phyloP scores from a whole-genome alignment of 257 asterid genomes.

The Galeopsis tetrahit region DNA sequence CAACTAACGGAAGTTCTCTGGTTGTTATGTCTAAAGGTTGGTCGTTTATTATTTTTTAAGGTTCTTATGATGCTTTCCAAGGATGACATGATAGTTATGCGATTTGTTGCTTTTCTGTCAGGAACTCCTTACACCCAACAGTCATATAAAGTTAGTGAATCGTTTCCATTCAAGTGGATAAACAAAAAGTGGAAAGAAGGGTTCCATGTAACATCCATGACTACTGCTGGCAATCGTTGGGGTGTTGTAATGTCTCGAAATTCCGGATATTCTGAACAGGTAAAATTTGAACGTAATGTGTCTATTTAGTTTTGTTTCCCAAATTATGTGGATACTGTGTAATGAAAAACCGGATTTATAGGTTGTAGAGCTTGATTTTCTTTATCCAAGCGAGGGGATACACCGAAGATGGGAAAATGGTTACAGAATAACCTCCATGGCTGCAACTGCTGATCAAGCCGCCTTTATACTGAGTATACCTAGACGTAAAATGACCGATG shows the following conservation, averaged over 20 bases:
- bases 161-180: slow-evolving; percentile 98
- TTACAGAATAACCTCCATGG: slow-evolving; percentile 91
- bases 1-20: slow-evolving; percentile 59
- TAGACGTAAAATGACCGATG: slow-evolving; percentile 84
- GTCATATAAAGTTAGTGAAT: slow-evolving; percentile 96
- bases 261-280: slow-evolving; percentile 95
- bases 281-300: slow-evolving; percentile 30
- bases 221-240: slow-evolving; percentile 99
- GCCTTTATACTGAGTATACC: slow-evolving; percentile 91
- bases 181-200: slow-evolving; percentile 99
- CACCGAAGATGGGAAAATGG: slow-evolving; percentile 96
- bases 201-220: slow-evolving; percentile 97
- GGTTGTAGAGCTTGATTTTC: slow-evolving; percentile 98
- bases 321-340: background rate
- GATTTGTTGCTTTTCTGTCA: slow-evolving; percentile 29
- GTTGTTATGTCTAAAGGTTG: slow-evolving; percentile 98
- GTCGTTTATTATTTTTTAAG: slow-evolving; percentile 19
- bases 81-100: background rate
- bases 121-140: slow-evolving; percentile 98
- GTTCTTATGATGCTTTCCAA: background rate
- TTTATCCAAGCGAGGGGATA: slow-evolving; percentile 96
- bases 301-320: background rate
- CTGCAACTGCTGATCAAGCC: slow-evolving; percentile 91
- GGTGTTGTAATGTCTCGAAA: slow-evolving; percentile 98
- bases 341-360: slow-evolving; percentile 26